phyloP scores from a whole-genome alignment of 2,329 filamentous ascomycete species.

The Diaporthe ampelina region DNA sequence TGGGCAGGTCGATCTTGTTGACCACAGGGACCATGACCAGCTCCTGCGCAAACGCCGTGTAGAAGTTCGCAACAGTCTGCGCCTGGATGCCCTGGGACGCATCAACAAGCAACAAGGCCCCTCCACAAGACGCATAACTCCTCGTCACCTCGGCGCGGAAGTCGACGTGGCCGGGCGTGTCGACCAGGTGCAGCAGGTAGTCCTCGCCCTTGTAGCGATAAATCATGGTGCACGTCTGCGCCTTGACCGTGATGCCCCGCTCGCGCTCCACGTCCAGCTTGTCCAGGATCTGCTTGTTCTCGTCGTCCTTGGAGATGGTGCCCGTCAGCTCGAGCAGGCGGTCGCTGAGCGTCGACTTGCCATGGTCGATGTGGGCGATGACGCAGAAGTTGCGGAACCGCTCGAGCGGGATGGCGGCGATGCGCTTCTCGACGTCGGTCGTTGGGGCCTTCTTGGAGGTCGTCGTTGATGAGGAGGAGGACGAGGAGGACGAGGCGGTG shows the following conservation, averaged over 20 bases:
- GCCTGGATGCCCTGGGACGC: conserved; percentile 97
- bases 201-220: conserved; percentile 89
- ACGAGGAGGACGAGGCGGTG: not conserved
- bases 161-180: conserved; percentile 97
- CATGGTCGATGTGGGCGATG: conserved; percentile 98
- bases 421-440: conserved; percentile 68
- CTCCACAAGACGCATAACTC: conserved; percentile 96
- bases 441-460: conserved; percentile 44
- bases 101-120: conserved; percentile 92
- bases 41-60: conserved; percentile 94
- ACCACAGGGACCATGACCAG: conserved; percentile 89
- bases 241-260: conserved; percentile 97
- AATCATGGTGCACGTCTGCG: conserved; percentile 98
- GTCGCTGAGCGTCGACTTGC: conserved; percentile 95
- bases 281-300: conserved; percentile 95
- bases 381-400: conserved; percentile 97
- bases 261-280: conserved; percentile 97
- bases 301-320: conserved; percentile 84
- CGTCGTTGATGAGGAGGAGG: not conserved
- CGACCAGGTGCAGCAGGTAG: conserved; percentile 94
- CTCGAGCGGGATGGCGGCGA: conserved; percentile 81
- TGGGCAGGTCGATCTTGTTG: conserved; percentile 95
- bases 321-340: conserved; percentile 93
- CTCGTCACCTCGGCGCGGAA: conserved; percentile 96
- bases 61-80: conserved; percentile 98